Evolutionary conservation across 202 grass and related monocot species (phyloP).

Genomic region (Saccharum hybrid): DNA sequence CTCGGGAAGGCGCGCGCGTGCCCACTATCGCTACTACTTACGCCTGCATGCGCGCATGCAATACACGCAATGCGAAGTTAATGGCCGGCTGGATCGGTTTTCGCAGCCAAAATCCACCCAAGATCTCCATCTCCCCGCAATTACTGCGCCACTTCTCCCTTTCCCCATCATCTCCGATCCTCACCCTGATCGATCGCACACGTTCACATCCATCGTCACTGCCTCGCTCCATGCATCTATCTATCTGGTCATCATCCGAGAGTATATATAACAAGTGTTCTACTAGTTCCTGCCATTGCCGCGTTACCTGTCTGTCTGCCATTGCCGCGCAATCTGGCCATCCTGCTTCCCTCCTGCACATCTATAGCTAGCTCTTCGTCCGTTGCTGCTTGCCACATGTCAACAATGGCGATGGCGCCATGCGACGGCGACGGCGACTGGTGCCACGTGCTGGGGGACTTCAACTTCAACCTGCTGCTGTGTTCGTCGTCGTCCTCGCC

Average conservation of each 20-base stretch:
- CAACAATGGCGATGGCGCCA: background rate
- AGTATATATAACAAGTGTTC: background rate
- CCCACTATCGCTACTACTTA: background rate
- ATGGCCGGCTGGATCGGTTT: background rate
- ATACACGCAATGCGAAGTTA: background rate
- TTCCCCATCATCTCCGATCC: background rate
- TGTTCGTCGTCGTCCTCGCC: background rate
- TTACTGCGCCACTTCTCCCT: conserved; percentile 7
- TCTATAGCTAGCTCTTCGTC: no score
- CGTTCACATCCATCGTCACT: conserved; percentile 8
- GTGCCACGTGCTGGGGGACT: background rate
- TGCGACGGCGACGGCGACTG: background rate
- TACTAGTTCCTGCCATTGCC: no score
- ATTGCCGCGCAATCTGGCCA: no score
- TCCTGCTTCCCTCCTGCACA: background rate
- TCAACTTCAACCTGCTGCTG: background rate
- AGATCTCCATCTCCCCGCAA: background rate
- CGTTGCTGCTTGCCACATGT: background rate
- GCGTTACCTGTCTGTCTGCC: no score
- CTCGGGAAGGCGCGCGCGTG: conserved; percentile 20
- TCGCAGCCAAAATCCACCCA: conserved; percentile 18
- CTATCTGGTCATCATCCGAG: background rate
- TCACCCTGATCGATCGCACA: background rate
- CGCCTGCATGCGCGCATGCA: background rate
- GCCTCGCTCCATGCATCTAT: background rate